Percentiles rank a stretch among this genome's conserved stretches.
Evolutionary conservation across 1,284 basidiomycete genomes (phyloP).

Genomic region (Amylostereum chailletii): DNA sequence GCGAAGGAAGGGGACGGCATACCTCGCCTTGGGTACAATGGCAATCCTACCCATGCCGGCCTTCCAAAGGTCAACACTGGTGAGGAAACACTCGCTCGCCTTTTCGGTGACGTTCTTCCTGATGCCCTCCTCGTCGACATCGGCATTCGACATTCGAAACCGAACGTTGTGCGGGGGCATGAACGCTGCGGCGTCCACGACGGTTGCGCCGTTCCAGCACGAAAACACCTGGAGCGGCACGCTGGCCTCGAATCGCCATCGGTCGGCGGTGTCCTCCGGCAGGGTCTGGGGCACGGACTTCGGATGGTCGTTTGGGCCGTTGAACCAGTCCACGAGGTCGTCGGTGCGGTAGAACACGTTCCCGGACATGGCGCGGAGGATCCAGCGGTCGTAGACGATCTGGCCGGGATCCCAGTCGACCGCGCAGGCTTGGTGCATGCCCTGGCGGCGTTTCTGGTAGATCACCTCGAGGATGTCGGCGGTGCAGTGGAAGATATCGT

Average conservation of each 20-base stretch:
- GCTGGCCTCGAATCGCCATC: background rate
- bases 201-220: background rate
- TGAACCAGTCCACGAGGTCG: background rate
- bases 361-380: background rate
- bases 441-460: conserved; percentile 12
- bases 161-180: background rate
- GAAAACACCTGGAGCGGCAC: background rate
- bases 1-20: background rate
- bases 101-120: background rate
- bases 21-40: background rate
- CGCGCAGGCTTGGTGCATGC: conserved; percentile 1
- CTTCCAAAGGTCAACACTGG: conserved; percentile 1
- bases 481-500: conserved; percentile 31
- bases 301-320: background rate
- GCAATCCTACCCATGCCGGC: background rate
- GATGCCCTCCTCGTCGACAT: background rate
- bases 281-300: background rate
- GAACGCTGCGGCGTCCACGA: background rate
- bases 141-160: background rate
- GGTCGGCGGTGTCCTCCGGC: background rate
- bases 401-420: background rate
- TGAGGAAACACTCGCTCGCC: background rate
- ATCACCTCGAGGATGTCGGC: conserved; percentile 30
- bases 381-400: background rate
- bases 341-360: background rate